A percentile compares a stretch with the other conserved stretches of the same genome.
Evolutionary conservation across 495 filamentous ascomycete genomes (phyloP).

Genomic region (Aspergillus affinis): DNA sequence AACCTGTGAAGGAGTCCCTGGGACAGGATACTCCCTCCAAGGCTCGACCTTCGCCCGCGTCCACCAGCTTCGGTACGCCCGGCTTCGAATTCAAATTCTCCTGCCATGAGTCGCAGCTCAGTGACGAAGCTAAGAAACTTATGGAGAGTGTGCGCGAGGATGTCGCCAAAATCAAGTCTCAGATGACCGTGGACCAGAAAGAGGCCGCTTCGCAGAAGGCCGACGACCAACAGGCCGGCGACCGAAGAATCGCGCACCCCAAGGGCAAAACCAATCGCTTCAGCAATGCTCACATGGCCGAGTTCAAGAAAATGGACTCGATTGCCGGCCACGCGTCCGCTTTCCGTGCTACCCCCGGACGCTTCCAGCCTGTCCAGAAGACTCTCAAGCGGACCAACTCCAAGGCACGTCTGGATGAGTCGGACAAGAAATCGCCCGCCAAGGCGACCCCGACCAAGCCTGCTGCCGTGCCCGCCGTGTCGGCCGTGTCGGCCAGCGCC

Average conservation of each 20-base stretch:
- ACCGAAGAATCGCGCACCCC: constrained; percentile 72
- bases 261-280: constrained; percentile 76
- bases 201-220: constrained; percentile 38
- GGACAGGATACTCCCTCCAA: constrained; percentile 47
- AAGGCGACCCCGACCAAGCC: constrained; percentile 38
- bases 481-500: constrained; percentile 25
- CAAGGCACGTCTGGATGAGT: constrained; percentile 68
- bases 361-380: constrained; percentile 52
- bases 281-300: constrained; percentile 77
- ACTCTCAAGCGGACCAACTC: constrained; percentile 74
- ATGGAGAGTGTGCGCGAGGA: constrained; percentile 75
- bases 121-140: constrained; percentile 69
- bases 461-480: constrained; percentile 25
- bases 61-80: constrained; percentile 52
- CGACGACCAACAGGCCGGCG: constrained; percentile 31
- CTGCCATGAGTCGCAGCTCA: constrained; percentile 60
- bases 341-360: constrained; percentile 64
- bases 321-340: constrained; percentile 82
- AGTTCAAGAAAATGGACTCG: constrained; percentile 97
- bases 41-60: constrained; percentile 34
- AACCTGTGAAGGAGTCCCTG: constrained; percentile 30
- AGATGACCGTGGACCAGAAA: constrained; percentile 56
- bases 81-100: constrained; percentile 74
- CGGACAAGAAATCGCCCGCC: constrained; percentile 35
- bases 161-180: constrained; percentile 63